phyloP scores from a whole-genome alignment of 768 basidiomycete genomes.

The Russula dissimulans region DNA sequence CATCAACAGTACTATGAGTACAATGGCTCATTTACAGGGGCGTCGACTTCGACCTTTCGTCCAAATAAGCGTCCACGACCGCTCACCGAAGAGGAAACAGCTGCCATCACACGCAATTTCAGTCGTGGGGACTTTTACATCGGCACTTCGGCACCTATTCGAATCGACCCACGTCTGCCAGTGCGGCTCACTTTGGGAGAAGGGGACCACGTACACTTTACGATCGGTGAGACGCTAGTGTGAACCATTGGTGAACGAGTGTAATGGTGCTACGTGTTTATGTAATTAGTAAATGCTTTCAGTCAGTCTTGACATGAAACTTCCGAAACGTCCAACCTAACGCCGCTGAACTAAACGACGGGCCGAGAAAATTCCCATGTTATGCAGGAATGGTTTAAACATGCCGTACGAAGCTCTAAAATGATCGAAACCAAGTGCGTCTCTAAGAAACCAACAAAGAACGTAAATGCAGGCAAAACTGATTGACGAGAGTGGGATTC shows the following conservation, averaged over 20 bases:
- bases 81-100: slow-evolving; percentile 76
- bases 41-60: slow-evolving; percentile 71
- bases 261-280: slow-evolving; percentile 3
- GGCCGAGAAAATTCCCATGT: not conserved
- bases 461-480: not conserved
- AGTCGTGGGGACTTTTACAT: slow-evolving; percentile 77
- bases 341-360: not conserved
- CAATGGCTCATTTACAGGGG: slow-evolving; percentile 48
- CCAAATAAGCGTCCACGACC: slow-evolving; percentile 69
- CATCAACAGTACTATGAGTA: slow-evolving; percentile 65
- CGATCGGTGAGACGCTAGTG: slow-evolving; percentile 42
- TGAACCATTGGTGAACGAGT: slow-evolving; percentile 20
- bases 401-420: too few species aligned
- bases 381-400: too few species aligned
- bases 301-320: not conserved
- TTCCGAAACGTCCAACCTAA: too few species aligned
- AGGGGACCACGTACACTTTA: slow-evolving; percentile 70
- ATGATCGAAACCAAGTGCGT: too few species aligned
- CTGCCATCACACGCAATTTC: slow-evolving; percentile 76
- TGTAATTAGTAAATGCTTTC: slow-evolving; percentile 9
- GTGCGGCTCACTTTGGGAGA: slow-evolving; percentile 74
- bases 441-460: not conserved
- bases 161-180: slow-evolving; percentile 73
- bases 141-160: slow-evolving; percentile 69
- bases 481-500: slow-evolving; percentile 37